phyloP scores from a whole-genome alignment of 805 yeast genomes.

The Saturnispora hagleri region DNA sequence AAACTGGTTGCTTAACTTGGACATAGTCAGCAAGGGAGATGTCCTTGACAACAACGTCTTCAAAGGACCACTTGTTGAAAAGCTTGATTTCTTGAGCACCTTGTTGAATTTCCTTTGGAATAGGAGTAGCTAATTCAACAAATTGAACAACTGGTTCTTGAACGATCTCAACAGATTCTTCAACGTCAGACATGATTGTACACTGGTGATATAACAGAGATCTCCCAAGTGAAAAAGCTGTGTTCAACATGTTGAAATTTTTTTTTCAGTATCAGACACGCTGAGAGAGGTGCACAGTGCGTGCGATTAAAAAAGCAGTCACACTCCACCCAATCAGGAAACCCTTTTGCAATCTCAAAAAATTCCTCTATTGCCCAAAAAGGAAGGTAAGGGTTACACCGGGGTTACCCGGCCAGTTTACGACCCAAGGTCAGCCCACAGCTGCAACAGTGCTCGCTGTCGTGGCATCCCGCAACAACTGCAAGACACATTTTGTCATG shows the following conservation, averaged over 20 bases:
- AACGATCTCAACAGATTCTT: constrained; percentile 54
- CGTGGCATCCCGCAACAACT: background rate
- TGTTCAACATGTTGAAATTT: constrained; percentile 1
- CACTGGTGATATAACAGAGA: background rate
- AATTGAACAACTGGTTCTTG: constrained; percentile 75
- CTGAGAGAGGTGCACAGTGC: background rate
- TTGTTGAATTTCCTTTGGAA: constrained; percentile 93
- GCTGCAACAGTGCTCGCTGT: background rate
- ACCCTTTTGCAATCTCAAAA: constrained; percentile 3
- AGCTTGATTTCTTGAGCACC: constrained; percentile 95
- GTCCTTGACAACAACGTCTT: constrained; percentile 95
- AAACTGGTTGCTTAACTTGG: constrained; percentile 95
- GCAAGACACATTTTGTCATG: background rate
- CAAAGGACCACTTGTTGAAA: constrained; percentile 99
- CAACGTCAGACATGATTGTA: constrained; percentile 69
- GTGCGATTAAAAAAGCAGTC: constrained; percentile 9
- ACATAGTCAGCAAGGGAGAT: constrained; percentile 97
- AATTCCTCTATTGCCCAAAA: constrained; percentile 12
- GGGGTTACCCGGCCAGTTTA: constrained; percentile 12
- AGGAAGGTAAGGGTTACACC: constrained; percentile 9
- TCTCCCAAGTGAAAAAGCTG: background rate
- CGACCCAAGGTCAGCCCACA: background rate
- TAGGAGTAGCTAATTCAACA: constrained; percentile 86
- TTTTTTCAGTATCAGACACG: background rate
- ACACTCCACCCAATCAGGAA: constrained; percentile 9